Evolutionary conservation across 1,139 yeast species (phyloP).

Genomic region (Meyerozyma smithsonii): DNA sequence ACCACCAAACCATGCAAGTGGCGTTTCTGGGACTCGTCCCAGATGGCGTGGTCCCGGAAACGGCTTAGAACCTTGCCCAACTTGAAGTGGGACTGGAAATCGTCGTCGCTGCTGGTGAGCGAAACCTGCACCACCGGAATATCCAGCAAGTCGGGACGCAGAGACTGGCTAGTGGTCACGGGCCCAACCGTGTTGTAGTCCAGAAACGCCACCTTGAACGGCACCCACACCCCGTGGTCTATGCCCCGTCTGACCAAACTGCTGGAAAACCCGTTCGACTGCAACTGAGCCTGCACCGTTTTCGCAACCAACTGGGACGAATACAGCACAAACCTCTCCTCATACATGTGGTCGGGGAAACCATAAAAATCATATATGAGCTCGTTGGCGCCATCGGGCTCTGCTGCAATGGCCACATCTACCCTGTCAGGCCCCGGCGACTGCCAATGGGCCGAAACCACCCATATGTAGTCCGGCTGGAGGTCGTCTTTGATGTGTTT

Average conservation of each 20-base stretch:
- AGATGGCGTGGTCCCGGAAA: constrained; percentile 42
- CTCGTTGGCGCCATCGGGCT: constrained; percentile 27
- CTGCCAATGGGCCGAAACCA: constrained; percentile 79
- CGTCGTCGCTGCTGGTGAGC: constrained; percentile 42
- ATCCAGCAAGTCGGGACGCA: constrained; percentile 23
- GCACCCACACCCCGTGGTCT: constrained; percentile 84
- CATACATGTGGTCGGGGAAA: constrained; percentile 61
- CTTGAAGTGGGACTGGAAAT: constrained; percentile 45
- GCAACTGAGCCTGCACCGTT: constrained; percentile 38
- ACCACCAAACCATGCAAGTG: constrained; percentile 46
- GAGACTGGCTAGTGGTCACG: constrained; percentile 5
- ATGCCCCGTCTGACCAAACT: constrained; percentile 52
- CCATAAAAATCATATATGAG: constrained; percentile 72
- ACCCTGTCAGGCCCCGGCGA: constrained; percentile 35
- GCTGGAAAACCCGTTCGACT: constrained; percentile 39
- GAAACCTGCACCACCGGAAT: constrained; percentile 68
- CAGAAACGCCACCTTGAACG: constrained; percentile 67
- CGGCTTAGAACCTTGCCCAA: constrained; percentile 53
- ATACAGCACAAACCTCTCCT: constrained; percentile 53
- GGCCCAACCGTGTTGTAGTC: constrained; percentile 17
- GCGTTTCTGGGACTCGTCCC: constrained; percentile 24
- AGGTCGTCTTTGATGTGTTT: constrained; percentile 38
- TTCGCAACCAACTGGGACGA: constrained; percentile 40
- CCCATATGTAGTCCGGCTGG: constrained; percentile 61
- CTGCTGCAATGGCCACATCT: constrained; percentile 45